Percentiles rank a stretch among this genome's conserved stretches.
Conservation (phyloP, 495 filamentous ascomycete species). For the Hypomontagnella monticulosa region DNA sequence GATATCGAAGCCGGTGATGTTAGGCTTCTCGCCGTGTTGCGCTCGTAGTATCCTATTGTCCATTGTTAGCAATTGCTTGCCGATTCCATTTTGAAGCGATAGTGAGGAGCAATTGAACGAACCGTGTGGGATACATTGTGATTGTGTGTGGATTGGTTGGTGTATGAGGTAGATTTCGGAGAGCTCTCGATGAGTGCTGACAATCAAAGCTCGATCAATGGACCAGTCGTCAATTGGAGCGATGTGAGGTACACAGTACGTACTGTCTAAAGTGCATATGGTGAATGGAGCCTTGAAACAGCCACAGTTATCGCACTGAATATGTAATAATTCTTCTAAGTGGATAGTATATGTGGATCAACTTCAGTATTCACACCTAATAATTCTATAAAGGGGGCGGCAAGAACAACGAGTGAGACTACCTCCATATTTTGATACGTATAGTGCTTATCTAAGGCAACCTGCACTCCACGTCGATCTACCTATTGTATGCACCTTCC, state of each 20-base stretch:
- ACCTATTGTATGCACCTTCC: slow-evolving; percentile 20
- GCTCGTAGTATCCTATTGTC: slow-evolving; percentile 52
- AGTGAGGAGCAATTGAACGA: neutral
- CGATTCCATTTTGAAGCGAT: neutral
- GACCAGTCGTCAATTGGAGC: too few relatives aligned
- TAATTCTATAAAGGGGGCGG: neutral
- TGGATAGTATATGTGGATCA: too few relatives aligned
- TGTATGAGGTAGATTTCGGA: neutral
- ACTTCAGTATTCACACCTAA: too few relatives aligned
- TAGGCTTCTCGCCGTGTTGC: slow-evolving; percentile 57
- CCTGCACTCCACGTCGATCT: slow-evolving; percentile 17
- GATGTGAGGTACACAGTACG: too few relatives aligned
- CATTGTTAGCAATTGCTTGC: slow-evolving; percentile 8
- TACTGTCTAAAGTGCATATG: too few relatives aligned
- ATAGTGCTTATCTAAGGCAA: slow-evolving; percentile 1
- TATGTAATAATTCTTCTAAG: too few relatives aligned
- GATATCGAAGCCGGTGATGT: slow-evolving; percentile 87
- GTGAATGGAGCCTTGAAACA: too few relatives aligned
- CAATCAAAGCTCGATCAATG: slow-evolving; percentile 7
- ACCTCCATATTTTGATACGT: neutral
- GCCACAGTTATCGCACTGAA: too few relatives aligned
- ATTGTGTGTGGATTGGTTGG: slow-evolving; percentile 2
- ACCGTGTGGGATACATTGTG: slow-evolving; percentile 60
- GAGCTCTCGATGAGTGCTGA: slow-evolving; percentile 1
- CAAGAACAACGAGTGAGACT: too few relatives aligned